phyloP scores from a whole-genome alignment of 2,329 filamentous ascomycete genomes.

The Hirsutella minnesotensis region DNA sequence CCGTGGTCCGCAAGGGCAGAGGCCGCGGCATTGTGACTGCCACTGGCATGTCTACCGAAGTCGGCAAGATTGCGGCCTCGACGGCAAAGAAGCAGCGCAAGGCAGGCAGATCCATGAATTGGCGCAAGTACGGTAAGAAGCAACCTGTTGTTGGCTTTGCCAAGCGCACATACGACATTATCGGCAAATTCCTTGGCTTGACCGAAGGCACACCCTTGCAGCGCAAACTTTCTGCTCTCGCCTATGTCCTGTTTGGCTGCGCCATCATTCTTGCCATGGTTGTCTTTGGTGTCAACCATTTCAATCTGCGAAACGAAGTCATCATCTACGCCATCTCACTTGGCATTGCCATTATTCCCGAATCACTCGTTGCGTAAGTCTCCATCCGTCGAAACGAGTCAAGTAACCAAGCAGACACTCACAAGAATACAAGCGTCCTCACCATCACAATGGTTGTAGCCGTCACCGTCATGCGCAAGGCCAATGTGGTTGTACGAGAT shows the following conservation, averaged over 20 bases:
- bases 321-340: conserved; percentile 47
- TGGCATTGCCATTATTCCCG: conserved; percentile 51
- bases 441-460: conserved; percentile 61
- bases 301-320: conserved; percentile 37
- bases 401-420: background rate
- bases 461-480: conserved; percentile 51
- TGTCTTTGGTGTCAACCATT: conserved; percentile 46
- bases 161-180: conserved; percentile 34
- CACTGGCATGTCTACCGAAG: conserved; percentile 61
- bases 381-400: too few relatives aligned
- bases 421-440: conserved; percentile 38
- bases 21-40: conserved; percentile 61
- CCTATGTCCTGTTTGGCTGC: conserved; percentile 63
- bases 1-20: conserved; percentile 60
- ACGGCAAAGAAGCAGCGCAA: conserved; percentile 41
- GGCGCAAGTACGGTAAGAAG: conserved; percentile 38
- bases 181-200: conserved; percentile 48
- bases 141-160: conserved; percentile 34
- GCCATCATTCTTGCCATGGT: conserved; percentile 47
- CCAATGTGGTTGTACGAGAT: conserved; percentile 53
- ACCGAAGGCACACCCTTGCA: conserved; percentile 66
- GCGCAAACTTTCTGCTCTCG: conserved; percentile 65
- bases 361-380: conserved; percentile 49
- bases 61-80: conserved; percentile 56
- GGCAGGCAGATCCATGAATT: conserved; percentile 40